These are phyloP conservation scores for Monascus purpureus DNA, from an alignment of 495 filamentous ascomycete species.

Conservation along the genomic window DNA sequence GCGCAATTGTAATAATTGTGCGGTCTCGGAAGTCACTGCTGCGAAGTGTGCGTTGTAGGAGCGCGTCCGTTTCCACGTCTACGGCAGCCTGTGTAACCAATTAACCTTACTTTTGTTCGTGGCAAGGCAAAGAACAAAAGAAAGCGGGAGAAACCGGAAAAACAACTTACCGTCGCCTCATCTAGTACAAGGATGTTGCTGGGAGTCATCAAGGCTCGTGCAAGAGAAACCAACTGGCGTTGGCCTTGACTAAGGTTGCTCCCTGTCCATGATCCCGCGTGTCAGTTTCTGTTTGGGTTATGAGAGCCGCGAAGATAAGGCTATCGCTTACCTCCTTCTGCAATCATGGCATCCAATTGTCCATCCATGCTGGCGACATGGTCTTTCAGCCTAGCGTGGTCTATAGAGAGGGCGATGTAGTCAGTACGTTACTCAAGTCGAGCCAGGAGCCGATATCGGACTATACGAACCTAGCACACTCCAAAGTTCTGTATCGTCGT, in stretches of 20 bases:
- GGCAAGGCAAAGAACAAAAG: conserved; percentile 1
- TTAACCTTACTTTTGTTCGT: conserved; percentile 3
- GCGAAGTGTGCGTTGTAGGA: conserved; percentile 48
- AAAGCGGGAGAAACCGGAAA: conserved; percentile 2
- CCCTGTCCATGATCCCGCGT: conserved; percentile 16
- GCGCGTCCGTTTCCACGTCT: conserved; percentile 84
- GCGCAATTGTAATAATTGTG: conserved; percentile 96
- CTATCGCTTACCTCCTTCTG: conserved; percentile 67
- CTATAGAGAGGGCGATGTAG: conserved; percentile 27
- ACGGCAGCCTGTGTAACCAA: conserved; percentile 60
- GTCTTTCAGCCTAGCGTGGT: conserved; percentile 86
- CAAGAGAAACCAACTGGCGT: conserved; percentile 83
- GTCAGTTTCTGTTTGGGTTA: too few relatives aligned
- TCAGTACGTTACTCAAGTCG: conserved; percentile 4
- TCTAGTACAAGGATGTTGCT: conserved; percentile 96
- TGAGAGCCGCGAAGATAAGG: not conserved
- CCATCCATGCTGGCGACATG: conserved; percentile 82
- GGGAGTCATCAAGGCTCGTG: conserved; percentile 83
- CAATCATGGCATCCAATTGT: conserved; percentile 74
- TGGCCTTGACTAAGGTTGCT: conserved; percentile 52
- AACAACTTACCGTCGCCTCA: conserved; percentile 62
- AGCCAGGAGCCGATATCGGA: conserved; percentile 2
- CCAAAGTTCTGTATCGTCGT: conserved; percentile 97
- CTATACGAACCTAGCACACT: conserved; percentile 69
- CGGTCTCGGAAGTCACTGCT: conserved; percentile 62